Percentiles rank a stretch among this genome's conserved stretches.
Evolutionary conservation across 345 rosid species (phyloP).

Genomic region (Streptanthus diversifolius): DNA sequence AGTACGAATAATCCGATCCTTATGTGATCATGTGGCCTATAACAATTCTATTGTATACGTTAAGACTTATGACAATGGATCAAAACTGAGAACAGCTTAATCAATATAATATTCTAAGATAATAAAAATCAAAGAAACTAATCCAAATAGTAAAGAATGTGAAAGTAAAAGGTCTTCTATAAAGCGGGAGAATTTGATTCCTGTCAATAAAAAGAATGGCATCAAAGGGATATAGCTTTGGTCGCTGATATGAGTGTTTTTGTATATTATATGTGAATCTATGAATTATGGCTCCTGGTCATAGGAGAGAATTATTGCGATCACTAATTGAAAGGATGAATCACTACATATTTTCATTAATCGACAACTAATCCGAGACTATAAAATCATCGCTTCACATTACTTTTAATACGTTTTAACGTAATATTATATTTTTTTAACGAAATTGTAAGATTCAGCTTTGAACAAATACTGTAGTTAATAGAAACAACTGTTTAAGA

Average conservation of each 20-base stretch:
- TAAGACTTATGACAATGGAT: neutral
- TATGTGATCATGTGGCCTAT: neutral
- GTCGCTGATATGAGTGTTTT: conserved; percentile 18
- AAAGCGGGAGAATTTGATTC: conserved; percentile 32
- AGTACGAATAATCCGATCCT: conserved; percentile 16
- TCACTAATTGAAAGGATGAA: conserved; percentile 16
- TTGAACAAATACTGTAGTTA: neutral
- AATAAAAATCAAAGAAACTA: neutral
- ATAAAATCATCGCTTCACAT: conserved; percentile 1
- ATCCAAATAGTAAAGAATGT: conserved; percentile 4
- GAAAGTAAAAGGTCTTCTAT: neutral
- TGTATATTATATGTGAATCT: conserved; percentile 17
- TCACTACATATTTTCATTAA: conserved; percentile 17
- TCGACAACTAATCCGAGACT: conserved; percentile 4
- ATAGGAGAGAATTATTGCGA: conserved; percentile 23
- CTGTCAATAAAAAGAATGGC: conserved; percentile 28
- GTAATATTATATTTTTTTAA: neutral
- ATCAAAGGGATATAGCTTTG: conserved; percentile 23
- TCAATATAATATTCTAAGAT: neutral
- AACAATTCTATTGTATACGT: neutral
- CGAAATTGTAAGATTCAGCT: neutral
- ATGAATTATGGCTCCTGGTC: conserved; percentile 24
- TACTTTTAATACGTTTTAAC: conserved; percentile 2
- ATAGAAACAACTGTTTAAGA: neutral
- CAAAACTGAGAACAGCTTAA: neutral